Conservation (phyloP, 352 stramenopile genomes). For the Globisporangium carolinianum region DNA sequence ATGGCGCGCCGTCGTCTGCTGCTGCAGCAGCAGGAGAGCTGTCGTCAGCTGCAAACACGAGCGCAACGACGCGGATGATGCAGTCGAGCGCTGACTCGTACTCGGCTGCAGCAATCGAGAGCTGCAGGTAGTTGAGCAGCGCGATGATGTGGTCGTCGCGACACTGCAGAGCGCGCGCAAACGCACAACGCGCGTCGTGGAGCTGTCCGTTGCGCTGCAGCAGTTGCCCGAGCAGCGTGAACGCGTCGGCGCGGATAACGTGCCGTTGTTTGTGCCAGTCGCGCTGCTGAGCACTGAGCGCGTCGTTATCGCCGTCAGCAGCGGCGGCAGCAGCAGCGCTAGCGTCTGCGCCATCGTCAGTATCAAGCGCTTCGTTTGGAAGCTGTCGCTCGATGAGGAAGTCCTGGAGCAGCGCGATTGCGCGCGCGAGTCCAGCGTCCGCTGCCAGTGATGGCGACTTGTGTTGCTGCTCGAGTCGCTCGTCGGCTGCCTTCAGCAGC, state of each 20-base stretch:
- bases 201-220: slow-evolving; percentile 30
- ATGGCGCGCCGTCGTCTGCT: background rate
- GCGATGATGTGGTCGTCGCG: slow-evolving; percentile 32
- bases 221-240: slow-evolving; percentile 23
- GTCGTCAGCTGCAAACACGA: slow-evolving; percentile 6
- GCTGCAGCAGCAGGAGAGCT: background rate
- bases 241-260: slow-evolving; percentile 38
- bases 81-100: slow-evolving; percentile 33
- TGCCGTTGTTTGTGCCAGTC: slow-evolving; percentile 26
- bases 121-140: slow-evolving; percentile 40
- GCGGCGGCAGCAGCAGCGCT: no score
- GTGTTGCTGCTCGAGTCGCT: background rate
- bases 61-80: slow-evolving; percentile 25
- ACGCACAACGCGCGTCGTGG: slow-evolving; percentile 17
- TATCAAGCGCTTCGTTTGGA: slow-evolving; percentile 15
- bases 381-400: slow-evolving; percentile 29
- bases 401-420: slow-evolving; percentile 21
- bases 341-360: background rate
- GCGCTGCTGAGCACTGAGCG: slow-evolving; percentile 6
- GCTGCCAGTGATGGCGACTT: no score
- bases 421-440: slow-evolving; percentile 8
- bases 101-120: slow-evolving; percentile 23
- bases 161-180: slow-evolving; percentile 22
- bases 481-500: slow-evolving; percentile 6
- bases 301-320: slow-evolving; percentile 18